Base-by-base conservation (phyloP, 768 basidiomycete genomes). In the Mycena maculata region DNA sequence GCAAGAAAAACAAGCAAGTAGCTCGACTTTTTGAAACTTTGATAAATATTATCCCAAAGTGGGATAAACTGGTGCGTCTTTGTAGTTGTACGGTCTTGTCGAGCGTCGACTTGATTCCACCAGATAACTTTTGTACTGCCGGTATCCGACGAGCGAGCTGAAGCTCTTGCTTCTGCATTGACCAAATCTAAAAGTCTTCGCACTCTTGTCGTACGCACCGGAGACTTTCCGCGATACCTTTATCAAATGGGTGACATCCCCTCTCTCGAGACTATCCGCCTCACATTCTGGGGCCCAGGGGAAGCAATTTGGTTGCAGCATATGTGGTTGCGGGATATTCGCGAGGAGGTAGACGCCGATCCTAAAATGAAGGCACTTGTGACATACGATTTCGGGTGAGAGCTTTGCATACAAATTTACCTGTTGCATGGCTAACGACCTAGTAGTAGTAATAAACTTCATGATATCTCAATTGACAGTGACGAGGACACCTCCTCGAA, bases 11-110 rank as follows among this genome's bases (percentile, higher is more conserved):
- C 33, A 36, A 36, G 13, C 33, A 36, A 36, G 33, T 36, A 13
- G 13, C 33, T 13, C 6, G 13, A 13, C 33, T 36, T 36, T 36
- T 36, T 6, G 33, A 36, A 7, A 36, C 33, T 6, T 7, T 36
- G 13, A 36, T 36, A 7, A 13, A 36, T 13, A 6, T 27, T 12
- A 56, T 56, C 39, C 55, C 55, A 6, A 56, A 30, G 33, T 56
- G 55, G 55, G 38, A 56, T 28, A 56, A 42, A 56, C 13, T 56
- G 55, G 55, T 56, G 41, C 41, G 55, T 39, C 27, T 2, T 42
- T 42, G 2, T 41, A 7, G 10, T 23, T 12, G 25, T 3, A 7
- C 25, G 3, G 4, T 20, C 12, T 7, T 22, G 13, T n/a, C n/a
- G n/a, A n/a, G 25, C 39, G 25, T 3, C 16, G 25, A 23, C 38